phyloP scores from a whole-genome alignment of 1,284 basidiomycete species.

The Fomitopsis betulina region DNA sequence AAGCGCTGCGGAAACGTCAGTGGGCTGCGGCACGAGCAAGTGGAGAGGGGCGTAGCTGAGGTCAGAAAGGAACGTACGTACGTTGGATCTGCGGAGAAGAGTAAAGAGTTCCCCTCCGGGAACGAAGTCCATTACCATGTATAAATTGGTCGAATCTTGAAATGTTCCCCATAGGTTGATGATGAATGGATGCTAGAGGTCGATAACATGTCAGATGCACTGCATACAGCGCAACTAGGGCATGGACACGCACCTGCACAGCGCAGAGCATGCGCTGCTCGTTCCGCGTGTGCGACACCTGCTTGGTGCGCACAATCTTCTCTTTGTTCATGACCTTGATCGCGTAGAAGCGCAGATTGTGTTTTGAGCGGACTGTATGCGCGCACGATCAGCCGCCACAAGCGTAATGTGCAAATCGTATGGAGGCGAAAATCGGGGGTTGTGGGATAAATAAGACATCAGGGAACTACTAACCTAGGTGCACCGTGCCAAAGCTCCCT shows the following conservation, averaged over 20 bases:
- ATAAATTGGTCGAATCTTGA: constrained; percentile 89
- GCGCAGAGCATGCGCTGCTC: constrained; percentile 88
- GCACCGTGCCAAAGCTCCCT: constrained; percentile 93
- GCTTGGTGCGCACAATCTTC: constrained; percentile 93
- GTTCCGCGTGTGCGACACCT: constrained; percentile 97
- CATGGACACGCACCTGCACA: constrained; percentile 46
- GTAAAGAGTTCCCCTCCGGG: constrained; percentile 97
- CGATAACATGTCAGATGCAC: background rate
- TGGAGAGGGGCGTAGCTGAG: background rate
- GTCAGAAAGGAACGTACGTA: constrained; percentile 25
- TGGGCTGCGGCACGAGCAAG: background rate
- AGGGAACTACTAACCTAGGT: constrained; percentile 62
- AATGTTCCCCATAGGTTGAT: constrained; percentile 99
- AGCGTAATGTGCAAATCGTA: background rate
- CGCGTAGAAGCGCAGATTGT: constrained; percentile 91
- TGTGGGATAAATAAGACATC: background rate
- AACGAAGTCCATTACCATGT: constrained; percentile 99
- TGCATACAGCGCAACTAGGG: too few species aligned
- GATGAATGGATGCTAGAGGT: constrained; percentile 77
- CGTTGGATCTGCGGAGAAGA: constrained; percentile 84
- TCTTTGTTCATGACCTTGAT: constrained; percentile 95
- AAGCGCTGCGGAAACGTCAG: constrained; percentile 62
- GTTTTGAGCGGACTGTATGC: constrained; percentile 74
- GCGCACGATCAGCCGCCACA: background rate
- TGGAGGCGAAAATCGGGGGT: background rate